Conservation (phyloP, 2,329 filamentous ascomycete species). For the Sphaerulina vaccinii region DNA sequence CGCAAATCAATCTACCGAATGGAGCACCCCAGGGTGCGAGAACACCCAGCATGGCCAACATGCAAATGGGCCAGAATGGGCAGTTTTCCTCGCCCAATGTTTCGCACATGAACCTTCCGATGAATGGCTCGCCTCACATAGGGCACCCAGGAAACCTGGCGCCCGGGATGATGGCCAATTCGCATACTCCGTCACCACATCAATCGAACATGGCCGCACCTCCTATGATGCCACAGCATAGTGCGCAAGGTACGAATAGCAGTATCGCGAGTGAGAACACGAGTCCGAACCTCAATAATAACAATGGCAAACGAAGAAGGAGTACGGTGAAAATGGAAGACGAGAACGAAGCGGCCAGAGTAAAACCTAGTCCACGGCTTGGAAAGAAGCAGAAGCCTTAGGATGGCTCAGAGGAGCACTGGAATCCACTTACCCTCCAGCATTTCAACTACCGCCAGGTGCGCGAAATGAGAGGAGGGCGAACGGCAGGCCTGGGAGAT, state of each 20-base stretch:
- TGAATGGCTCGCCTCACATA: conserved; percentile 52
- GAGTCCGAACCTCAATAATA: conserved; percentile 58
- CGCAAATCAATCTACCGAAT: conserved; percentile 48
- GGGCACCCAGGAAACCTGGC: conserved; percentile 36
- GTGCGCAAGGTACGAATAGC: conserved; percentile 57
- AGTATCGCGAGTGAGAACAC: conserved; percentile 59
- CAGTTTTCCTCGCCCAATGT: conserved; percentile 59
- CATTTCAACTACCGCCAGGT: too few relatives aligned
- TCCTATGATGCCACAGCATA: conserved; percentile 58
- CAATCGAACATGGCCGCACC: conserved; percentile 46
- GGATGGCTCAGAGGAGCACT: too few relatives aligned
- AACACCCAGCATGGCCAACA: conserved; percentile 38
- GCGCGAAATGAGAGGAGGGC: too few relatives aligned
- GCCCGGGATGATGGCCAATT: conserved; percentile 28
- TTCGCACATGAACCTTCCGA: conserved; percentile 54
- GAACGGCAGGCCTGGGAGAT: too few relatives aligned
- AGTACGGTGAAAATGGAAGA: conserved; percentile 62
- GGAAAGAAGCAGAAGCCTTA: conserved; percentile 39
- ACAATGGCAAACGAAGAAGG: conserved; percentile 58
- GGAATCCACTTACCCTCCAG: too few relatives aligned
- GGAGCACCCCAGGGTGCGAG: conserved; percentile 31
- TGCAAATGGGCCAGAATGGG: conserved; percentile 34
- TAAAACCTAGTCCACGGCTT: conserved; percentile 52
- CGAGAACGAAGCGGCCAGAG: conserved; percentile 47
- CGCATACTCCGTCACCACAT: conserved; percentile 49